These are phyloP conservation scores for Batrachochytrium dendrobatidis DNA, from an alignment of 371 early-diverging fungal genomes.

Conservation along the genomic window DNA sequence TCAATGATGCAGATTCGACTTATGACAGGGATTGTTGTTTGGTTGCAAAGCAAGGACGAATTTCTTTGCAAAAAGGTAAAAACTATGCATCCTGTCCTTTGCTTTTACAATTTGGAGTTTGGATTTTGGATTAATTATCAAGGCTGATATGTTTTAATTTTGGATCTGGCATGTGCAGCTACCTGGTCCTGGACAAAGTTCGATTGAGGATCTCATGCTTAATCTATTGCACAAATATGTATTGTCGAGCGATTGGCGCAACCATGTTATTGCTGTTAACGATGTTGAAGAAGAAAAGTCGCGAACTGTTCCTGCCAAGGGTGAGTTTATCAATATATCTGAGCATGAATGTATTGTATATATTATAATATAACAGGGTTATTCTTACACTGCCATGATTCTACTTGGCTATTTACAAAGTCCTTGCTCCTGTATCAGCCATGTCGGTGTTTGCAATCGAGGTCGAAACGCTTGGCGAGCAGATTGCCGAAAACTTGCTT, in stretches of 20 bases:
- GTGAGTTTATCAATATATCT: background rate
- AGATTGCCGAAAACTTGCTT: slow-evolving; percentile 5
- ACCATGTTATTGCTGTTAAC: slow-evolving; percentile 15
- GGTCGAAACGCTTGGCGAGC: background rate
- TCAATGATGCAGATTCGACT: slow-evolving; percentile 44
- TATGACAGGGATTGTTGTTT: slow-evolving; percentile 38
- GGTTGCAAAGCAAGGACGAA: slow-evolving; percentile 35
- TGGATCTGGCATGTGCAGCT: slow-evolving; percentile 9
- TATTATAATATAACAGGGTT: too few relatives aligned
- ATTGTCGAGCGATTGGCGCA: background rate
- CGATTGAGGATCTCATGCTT: slow-evolving; percentile 43
- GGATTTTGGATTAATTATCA: slow-evolving; percentile 6
- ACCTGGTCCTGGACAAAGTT: slow-evolving; percentile 24
- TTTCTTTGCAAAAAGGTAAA: slow-evolving; percentile 36
- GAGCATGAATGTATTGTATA: too few relatives aligned
- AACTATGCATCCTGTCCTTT: background rate
- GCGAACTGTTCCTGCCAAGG: slow-evolving; percentile 5
- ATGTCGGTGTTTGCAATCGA: background rate
- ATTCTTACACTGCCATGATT: too few relatives aligned
- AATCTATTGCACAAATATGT: slow-evolving; percentile 41
- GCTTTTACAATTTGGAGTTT: background rate
- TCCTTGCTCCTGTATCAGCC: background rate
- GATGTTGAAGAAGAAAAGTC: slow-evolving; percentile 13
- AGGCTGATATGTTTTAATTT: slow-evolving; percentile 8
- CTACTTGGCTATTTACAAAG: background rate